Base-by-base conservation (phyloP, 2,329 filamentous ascomycete species). In the Didymella arachidicola region DNA sequence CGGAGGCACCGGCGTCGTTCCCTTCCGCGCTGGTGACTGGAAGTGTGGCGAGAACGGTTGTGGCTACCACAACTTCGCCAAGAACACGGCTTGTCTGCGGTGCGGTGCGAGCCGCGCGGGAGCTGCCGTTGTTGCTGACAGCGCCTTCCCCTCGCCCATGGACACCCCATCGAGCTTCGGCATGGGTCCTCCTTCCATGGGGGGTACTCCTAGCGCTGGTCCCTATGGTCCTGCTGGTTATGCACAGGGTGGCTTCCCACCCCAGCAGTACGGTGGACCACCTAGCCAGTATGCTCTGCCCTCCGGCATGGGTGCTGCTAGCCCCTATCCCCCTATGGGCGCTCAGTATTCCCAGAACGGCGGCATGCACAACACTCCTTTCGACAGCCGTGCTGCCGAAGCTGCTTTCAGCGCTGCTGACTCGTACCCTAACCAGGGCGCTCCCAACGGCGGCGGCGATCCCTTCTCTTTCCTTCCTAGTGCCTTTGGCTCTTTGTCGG, bases 51-150 rank as follows among this genome's bases (percentile, higher is more conserved):
- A 95, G 65, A 95, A 99, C 74, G 93, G 93, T 36, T 99, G 95
- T 77, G 92, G 91, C 58, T 99, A 99, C 79, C 95, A 99, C 83
- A 99, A 99, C 82, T 99, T 99, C 76, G 95, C 95, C 62, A 99
- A 99, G 86, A 99, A 99, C 72, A 94, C 98, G 57, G 96, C 92
- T 80, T 99, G 95, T 79, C 87, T 99, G 63, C 91, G 95, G 60
- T 99, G 95, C 75, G 95, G 95, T 77, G 95, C 94, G 52, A 96
- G 93, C 77, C 92, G 95, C 70, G 94, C 94, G 61, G 92, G 91
- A 63, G 95, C 95, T 59, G 93, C 94, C 16, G 91, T 99, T 49
- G 92, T 98, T 57, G 94, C 94, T 29, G 95, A 98, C 77, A 94
- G 93, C 38, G 92, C 91, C 42, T 97, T 95, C 79, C 90, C 92